Evolutionary conservation across 2,329 filamentous ascomycete species (phyloP).

Genomic region (Lasiodiplodia citricola): DNA sequence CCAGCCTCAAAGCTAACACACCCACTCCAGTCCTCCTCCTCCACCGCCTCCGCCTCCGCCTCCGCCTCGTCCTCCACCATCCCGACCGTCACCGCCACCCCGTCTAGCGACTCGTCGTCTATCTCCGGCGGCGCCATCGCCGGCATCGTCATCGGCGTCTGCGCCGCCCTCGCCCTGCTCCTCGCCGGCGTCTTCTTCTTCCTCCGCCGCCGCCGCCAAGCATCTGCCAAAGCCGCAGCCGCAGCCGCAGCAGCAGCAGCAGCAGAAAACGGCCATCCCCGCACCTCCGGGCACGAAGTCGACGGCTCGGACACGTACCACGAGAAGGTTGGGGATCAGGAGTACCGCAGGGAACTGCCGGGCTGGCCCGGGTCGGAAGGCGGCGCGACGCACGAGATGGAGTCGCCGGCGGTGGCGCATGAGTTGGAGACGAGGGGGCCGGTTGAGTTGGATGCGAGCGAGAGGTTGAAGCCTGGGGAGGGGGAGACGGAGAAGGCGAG

Average conservation of each 20-base stretch:
- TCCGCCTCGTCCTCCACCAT: background rate
- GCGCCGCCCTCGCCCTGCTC: conserved; percentile 32
- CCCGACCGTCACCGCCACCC: background rate
- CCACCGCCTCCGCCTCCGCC: background rate
- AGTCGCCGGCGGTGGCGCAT: background rate
- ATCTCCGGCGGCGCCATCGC: conserved; percentile 32
- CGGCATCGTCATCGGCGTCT: conserved; percentile 32
- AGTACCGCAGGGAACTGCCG: background rate
- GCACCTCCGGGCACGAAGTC: background rate
- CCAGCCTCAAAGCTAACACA: background rate
- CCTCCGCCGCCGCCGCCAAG: conserved; percentile 27
- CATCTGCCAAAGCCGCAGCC: background rate
- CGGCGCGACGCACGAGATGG: background rate
- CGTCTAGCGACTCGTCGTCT: conserved; percentile 23
- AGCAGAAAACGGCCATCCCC: background rate
- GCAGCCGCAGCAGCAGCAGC: background rate
- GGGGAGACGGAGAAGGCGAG: background rate
- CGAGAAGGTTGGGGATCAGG: background rate
- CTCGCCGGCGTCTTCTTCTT: conserved; percentile 26
- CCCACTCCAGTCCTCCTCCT: background rate
- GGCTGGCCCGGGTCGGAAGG: background rate
- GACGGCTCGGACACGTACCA: background rate
- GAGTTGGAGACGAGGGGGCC: background rate
- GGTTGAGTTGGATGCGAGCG: conserved; percentile 7
- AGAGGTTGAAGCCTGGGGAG: background rate